phyloP scores from a whole-genome alignment of 2,329 filamentous ascomycete species.

The Colletotrichum sp. region DNA sequence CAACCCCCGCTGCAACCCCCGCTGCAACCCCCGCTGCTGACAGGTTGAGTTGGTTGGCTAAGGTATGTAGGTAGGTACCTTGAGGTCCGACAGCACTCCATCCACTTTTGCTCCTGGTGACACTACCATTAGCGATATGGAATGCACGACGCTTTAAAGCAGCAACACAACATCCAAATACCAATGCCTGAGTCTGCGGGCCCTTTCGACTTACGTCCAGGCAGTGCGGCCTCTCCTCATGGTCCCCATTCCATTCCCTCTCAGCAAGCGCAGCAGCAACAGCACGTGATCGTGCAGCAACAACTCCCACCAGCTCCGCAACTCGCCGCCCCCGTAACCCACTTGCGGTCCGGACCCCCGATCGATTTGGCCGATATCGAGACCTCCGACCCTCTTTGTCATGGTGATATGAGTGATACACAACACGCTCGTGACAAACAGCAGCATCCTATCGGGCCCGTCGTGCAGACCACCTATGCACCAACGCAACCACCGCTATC shows the following conservation, averaged over 20 bases:
- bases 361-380: slow-evolving; percentile 5
- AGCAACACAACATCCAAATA: slow-evolving; percentile 14
- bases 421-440: background rate
- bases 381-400: background rate
- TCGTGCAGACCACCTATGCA: background rate
- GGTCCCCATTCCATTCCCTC: slow-evolving; percentile 22
- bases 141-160: slow-evolving; percentile 15
- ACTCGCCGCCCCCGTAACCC: background rate
- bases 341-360: slow-evolving; percentile 15
- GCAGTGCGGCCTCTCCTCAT: slow-evolving; percentile 1
- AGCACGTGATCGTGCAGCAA: slow-evolving; percentile 1
- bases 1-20: background rate
- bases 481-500: background rate
- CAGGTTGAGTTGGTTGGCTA: background rate
- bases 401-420: background rate
- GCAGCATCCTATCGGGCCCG: background rate
- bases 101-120: slow-evolving; percentile 1
- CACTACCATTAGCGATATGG: background rate
- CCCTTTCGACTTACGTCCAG: slow-evolving; percentile 5
- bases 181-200: background rate
- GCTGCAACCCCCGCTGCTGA: background rate
- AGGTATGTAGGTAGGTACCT: too few relatives aligned
- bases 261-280: slow-evolving; percentile 7
- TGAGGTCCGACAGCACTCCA: background rate
- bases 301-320: slow-evolving; percentile 16